Percentiles rank a stretch among this genome's conserved stretches.
Conservation (phyloP, 1,284 basidiomycete species). For the Phlebopus sp. region DNA sequence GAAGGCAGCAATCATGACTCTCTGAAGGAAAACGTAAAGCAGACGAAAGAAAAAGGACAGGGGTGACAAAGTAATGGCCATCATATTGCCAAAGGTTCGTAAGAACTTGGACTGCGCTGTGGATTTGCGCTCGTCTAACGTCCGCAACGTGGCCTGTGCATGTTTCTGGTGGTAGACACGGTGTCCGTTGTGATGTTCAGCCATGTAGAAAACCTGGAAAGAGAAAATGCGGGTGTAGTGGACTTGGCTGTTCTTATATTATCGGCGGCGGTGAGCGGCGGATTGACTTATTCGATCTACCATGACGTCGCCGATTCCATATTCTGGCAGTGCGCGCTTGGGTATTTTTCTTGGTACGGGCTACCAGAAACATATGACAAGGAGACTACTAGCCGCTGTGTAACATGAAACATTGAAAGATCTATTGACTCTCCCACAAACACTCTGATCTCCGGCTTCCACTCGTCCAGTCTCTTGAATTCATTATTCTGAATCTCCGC, state of each 20-base stretch:
- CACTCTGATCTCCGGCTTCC: too few species aligned
- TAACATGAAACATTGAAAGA: too few species aligned
- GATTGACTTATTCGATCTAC: neutral
- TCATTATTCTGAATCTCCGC: too few species aligned
- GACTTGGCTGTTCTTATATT: neutral
- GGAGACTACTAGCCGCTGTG: too few species aligned
- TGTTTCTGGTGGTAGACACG: neutral
- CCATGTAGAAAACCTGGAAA: neutral
- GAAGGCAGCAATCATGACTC: constrained; percentile 2
- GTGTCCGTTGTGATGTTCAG: neutral
- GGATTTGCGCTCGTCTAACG: neutral
- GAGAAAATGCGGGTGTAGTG: too few species aligned
- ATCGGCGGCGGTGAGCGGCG: neutral
- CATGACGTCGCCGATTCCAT: neutral
- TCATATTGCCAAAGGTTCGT: neutral
- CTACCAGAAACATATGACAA: too few species aligned
- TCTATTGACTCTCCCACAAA: too few species aligned
- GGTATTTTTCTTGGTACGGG: too few species aligned
- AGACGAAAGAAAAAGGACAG: neutral
- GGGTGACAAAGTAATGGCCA: neutral
- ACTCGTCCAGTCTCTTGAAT: too few species aligned
- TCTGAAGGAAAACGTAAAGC: constrained; percentile 6
- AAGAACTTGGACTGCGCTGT: neutral
- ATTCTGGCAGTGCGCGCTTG: too few species aligned
- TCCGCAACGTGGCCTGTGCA: neutral